phyloP scores from a whole-genome alignment of 805 yeast species.

The Saturnispora ahearnii region DNA sequence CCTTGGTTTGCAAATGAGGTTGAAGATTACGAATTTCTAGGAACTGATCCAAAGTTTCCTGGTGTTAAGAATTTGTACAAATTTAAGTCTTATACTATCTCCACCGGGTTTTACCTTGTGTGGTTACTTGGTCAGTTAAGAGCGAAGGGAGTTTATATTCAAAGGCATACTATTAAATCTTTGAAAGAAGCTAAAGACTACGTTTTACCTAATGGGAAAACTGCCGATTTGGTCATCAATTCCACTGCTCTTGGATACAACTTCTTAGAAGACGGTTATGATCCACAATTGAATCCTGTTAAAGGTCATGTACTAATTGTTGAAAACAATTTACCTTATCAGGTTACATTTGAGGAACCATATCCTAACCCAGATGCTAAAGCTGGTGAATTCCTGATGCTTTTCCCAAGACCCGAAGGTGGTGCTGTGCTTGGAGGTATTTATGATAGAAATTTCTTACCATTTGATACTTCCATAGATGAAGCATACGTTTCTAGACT shows the following conservation, averaged over 20 bases:
- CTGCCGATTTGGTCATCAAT: constrained; percentile 42
- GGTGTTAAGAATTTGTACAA: constrained; percentile 30
- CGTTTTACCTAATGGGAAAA: constrained; percentile 11
- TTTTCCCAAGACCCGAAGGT: constrained; percentile 62
- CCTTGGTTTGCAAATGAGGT: constrained; percentile 47
- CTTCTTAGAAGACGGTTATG: constrained; percentile 41
- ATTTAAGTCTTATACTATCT: constrained; percentile 47
- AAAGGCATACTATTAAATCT: constrained; percentile 32
- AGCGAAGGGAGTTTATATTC: constrained; percentile 37
- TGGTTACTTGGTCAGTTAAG: constrained; percentile 40
- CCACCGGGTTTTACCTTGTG: constrained; percentile 48
- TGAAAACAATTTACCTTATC: constrained; percentile 34
- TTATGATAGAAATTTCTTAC: constrained; percentile 19
- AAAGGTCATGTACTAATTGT: constrained; percentile 53
- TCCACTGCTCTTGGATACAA: constrained; percentile 46
- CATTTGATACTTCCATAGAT: constrained; percentile 28
- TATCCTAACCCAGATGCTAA: constrained; percentile 24
- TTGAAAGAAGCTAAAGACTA: constrained; percentile 40
- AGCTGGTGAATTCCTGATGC: constrained; percentile 41
- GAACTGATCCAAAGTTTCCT: constrained; percentile 26
- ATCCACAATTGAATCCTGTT: constrained; percentile 38
- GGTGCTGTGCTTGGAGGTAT: constrained; percentile 57
- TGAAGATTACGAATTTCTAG: constrained; percentile 29
- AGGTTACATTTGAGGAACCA: constrained; percentile 28
- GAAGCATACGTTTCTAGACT: constrained; percentile 41